phyloP scores from a whole-genome alignment of 139 green algal species.

The Chlamydomonas incerta region DNA sequence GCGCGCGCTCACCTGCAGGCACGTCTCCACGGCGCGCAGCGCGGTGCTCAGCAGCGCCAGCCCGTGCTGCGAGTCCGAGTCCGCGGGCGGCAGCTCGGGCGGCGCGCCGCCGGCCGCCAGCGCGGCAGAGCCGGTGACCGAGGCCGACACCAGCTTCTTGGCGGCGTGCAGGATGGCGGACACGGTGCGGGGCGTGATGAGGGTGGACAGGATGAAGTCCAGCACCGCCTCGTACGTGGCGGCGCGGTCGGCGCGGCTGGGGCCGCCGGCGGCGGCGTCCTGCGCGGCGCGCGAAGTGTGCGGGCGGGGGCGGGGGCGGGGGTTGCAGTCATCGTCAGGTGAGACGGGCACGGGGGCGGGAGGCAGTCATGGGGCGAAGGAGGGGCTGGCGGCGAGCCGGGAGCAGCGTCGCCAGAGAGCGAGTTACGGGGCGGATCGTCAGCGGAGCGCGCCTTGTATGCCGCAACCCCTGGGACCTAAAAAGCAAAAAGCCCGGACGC shows the following conservation, averaged over 20 bases:
- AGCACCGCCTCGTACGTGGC: conserved; percentile 55
- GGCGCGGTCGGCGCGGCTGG: conserved; percentile 17
- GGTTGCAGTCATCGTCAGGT: too few relatives aligned
- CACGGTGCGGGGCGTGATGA: conserved; percentile 60
- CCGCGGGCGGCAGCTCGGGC: conserved; percentile 17
- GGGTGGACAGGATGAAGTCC: conserved; percentile 59
- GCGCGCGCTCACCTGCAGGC: conserved; percentile 36
- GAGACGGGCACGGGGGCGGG: too few relatives aligned
- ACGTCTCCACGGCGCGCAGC: conserved; percentile 57
- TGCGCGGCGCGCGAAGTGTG: too few relatives aligned
- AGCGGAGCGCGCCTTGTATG: too few relatives aligned
- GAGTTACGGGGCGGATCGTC: too few relatives aligned
- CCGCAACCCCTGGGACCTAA: too few relatives aligned
- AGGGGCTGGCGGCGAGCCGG: too few relatives aligned
- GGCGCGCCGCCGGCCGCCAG: background rate
- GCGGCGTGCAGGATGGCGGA: conserved; percentile 53
- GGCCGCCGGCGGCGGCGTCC: background rate
- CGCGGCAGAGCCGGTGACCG: conserved; percentile 5
- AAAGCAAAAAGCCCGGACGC: too few relatives aligned
- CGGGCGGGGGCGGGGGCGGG: too few relatives aligned
- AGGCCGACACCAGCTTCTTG: conserved; percentile 57
- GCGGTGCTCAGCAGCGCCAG: conserved; percentile 56
- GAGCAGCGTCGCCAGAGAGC: too few relatives aligned
- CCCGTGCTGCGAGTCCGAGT: conserved; percentile 52
- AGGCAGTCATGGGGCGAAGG: too few relatives aligned